Evolutionary conservation across 495 filamentous ascomycete species (phyloP), one percentile per base, ranked within the genome.

Genomic region (Hypoxylon intermedium): DNA sequence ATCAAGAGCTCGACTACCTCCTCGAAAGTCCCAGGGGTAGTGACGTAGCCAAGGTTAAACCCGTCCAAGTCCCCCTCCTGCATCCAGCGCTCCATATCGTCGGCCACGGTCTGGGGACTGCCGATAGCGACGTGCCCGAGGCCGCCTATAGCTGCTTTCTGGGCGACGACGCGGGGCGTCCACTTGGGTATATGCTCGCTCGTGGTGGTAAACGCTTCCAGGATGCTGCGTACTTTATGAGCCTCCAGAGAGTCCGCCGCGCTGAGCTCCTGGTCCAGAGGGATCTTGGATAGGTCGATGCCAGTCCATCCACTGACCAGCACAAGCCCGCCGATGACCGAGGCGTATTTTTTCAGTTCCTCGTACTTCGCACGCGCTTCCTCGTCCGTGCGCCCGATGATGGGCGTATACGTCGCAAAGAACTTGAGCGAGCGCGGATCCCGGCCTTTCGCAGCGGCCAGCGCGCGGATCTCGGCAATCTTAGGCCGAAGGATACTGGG

Each of bases 271-370:
- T 84, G 77, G 57, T 87, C 84, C 1, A 83, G 50, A 0, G 81
- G 79, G 43, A 82, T 77, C 41, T 74, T 75, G n/a, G 76, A 82
- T 37, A 88, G 75, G 53, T 87, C 85, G 37, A 87, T 82, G 2
- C 84, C 83, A 11, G 84, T 86, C 82, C 83, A 87, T 12, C 84
- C 83, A 30, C 77, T 76, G 53, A 88, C 83, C 6, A 87, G 72
- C 0, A 83, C 85, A 26, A 88, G 63, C 0, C 80, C 84, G n/a
- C 83, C 84, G 21, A 82, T 68, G 1, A 77, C 76, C 1, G 78
- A 81, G 2, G 78, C 82, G 47, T 85, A 79, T 30, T 78, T 78
- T 49, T 77, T 73, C 19, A 80, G 54, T 45, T 83, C 80, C 6
- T 75, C 75, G 48, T 80, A 77, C 56, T 87, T 87, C 1, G 57